Evolutionary conservation across 495 filamentous ascomycete species (phyloP).

Genomic region (Talaromyces nanjingensis): DNA sequence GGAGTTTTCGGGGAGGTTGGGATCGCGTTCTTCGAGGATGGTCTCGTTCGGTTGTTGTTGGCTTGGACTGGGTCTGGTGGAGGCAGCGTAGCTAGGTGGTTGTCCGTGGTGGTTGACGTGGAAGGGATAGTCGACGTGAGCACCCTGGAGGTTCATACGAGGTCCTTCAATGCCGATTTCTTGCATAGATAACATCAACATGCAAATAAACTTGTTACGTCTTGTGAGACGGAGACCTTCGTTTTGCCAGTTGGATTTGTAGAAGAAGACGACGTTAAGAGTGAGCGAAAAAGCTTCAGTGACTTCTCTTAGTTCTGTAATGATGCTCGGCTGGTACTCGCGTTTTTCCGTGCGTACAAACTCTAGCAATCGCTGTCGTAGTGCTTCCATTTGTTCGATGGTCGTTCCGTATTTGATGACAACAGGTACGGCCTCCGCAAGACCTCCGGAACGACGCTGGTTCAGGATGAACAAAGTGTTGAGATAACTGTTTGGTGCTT

Average conservation of each 20-base stretch:
- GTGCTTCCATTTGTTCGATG: conserved; percentile 74
- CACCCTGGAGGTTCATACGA: conserved; percentile 65
- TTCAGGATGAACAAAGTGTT: conserved; percentile 94
- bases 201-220: conserved; percentile 92
- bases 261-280: conserved; percentile 94
- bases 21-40: conserved; percentile 11
- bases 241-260: conserved; percentile 93
- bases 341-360: conserved; percentile 84
- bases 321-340: conserved; percentile 83
- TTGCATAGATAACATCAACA: conserved; percentile 78
- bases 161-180: conserved; percentile 88
- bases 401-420: conserved; percentile 86
- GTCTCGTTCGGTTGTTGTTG: conserved; percentile 7
- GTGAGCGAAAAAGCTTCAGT: conserved; percentile 64
- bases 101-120: conserved; percentile 42
- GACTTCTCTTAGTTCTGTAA: conserved; percentile 76
- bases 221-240: conserved; percentile 83
- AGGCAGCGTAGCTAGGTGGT: conserved; percentile 14
- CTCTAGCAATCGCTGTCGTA: conserved; percentile 75
- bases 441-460: conserved; percentile 78
- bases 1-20: conserved; percentile 23
- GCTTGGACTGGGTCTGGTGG: not conserved
- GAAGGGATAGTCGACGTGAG: conserved; percentile 50
- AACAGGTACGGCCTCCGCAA: conserved; percentile 82
- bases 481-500: conserved; percentile 89